Evolutionary conservation across 2,329 filamentous ascomycete genomes (phyloP).

Genomic region (Penicillium carneum): DNA sequence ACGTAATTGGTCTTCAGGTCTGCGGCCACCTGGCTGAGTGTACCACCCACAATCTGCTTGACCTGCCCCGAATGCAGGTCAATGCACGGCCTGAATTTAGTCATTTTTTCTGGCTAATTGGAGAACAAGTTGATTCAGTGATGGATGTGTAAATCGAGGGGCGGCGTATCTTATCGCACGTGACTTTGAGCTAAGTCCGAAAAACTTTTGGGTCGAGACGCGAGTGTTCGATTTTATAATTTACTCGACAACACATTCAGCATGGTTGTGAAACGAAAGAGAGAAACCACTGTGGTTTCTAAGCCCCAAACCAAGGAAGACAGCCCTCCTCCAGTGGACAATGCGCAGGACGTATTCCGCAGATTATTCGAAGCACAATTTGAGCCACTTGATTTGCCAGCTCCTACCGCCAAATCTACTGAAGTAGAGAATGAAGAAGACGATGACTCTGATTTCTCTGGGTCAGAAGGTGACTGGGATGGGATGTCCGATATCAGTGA

Average conservation of each 20-base stretch:
- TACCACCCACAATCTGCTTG: constrained; percentile 97
- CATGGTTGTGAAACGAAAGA: constrained; percentile 60
- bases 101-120: constrained; percentile 66
- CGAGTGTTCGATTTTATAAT: neutral
- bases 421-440: constrained; percentile 41
- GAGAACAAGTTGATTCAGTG: constrained; percentile 7
- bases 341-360: constrained; percentile 75
- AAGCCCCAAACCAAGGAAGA: constrained; percentile 34
- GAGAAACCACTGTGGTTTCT: constrained; percentile 47
- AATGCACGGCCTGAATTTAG: constrained; percentile 92
- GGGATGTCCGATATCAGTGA: constrained; percentile 66
- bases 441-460: constrained; percentile 35
- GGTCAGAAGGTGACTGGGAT: constrained; percentile 64
- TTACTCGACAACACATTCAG: constrained; percentile 23
- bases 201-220: constrained; percentile 32
- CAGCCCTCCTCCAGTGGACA: constrained; percentile 33
- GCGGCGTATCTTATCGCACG: constrained; percentile 48
- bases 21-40: constrained; percentile 71
- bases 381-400: constrained; percentile 66
- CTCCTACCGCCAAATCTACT: constrained; percentile 18
- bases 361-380: constrained; percentile 89
- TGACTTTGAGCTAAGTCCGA: constrained; percentile 35
- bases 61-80: constrained; percentile 97
- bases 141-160: constrained; percentile 21
- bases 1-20: constrained; percentile 90